phyloP scores from a whole-genome alignment of 2,329 filamentous ascomycete genomes.

The Penicillium nordicum region DNA sequence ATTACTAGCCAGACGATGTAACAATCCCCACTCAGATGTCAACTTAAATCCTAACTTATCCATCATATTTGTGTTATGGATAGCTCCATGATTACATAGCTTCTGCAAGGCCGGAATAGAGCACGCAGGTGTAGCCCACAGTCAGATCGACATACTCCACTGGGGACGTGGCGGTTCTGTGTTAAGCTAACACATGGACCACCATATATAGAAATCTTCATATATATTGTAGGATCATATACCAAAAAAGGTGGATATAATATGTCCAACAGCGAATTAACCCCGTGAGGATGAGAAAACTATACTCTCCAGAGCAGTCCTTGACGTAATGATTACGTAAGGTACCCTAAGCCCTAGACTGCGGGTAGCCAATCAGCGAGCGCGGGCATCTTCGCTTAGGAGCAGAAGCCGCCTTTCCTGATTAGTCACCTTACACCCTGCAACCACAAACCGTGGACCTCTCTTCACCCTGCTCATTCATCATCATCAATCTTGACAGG shows the following conservation, averaged over 20 bases:
- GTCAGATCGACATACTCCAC: conserved; percentile 6
- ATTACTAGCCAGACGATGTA: background rate
- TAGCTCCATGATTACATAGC: conserved; percentile 11
- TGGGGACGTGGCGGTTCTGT: background rate
- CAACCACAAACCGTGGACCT: conserved; percentile 36
- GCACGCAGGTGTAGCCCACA: background rate
- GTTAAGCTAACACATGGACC: background rate
- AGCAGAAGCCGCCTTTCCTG: conserved; percentile 34
- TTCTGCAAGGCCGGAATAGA: conserved; percentile 1
- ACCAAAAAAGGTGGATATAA: background rate
- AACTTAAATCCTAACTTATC: background rate
- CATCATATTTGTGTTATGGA: background rate
- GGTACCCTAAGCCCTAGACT: conserved; percentile 43
- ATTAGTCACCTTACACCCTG: conserved; percentile 27
- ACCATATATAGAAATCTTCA: background rate
- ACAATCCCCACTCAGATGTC: background rate
- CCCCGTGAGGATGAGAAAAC: background rate
- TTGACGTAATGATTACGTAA: conserved; percentile 29
- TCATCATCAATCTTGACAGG: conserved; percentile 27
- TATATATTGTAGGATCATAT: background rate
- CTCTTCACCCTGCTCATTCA: conserved; percentile 27
- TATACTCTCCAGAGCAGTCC: conserved; percentile 28
- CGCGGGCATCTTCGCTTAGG: conserved; percentile 36
- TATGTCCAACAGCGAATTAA: background rate
- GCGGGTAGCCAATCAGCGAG: conserved; percentile 20